phyloP scores from a whole-genome alignment of 345 rosid species.

The Luvunga scandens region DNA sequence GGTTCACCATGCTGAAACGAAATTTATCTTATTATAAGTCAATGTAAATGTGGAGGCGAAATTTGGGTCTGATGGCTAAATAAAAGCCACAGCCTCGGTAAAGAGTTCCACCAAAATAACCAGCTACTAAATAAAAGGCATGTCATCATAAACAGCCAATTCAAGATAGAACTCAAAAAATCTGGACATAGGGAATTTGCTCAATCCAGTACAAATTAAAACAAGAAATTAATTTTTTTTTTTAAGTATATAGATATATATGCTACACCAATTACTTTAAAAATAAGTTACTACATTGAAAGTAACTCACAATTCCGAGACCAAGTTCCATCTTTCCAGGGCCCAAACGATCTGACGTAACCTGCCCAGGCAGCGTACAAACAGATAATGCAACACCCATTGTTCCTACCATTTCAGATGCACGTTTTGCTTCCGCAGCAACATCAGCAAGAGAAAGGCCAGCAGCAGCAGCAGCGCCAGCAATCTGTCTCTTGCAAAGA shows the following conservation, averaged over 20 bases:
- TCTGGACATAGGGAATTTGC: background rate
- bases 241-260: too few relatives aligned
- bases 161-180: background rate
- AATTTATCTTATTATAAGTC: constrained; percentile 3
- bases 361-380: constrained; percentile 88
- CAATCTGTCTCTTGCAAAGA: constrained; percentile 52
- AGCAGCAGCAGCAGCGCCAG: constrained; percentile 93
- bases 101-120: background rate
- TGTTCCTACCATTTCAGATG: constrained; percentile 85
- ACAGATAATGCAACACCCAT: constrained; percentile 96
- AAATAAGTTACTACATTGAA: background rate
- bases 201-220: background rate
- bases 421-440: constrained; percentile 74
- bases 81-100: background rate
- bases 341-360: constrained; percentile 84
- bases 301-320: constrained; percentile 86
- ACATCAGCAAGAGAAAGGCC: constrained; percentile 80
- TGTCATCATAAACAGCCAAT: background rate
- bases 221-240: background rate
- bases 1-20: constrained; percentile 84
- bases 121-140: background rate
- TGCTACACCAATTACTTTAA: background rate
- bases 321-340: constrained; percentile 95
- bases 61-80: background rate
- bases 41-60: background rate